Evolutionary conservation across 257 asterid species (phyloP).

Genomic region (Parsonsia alboflavescens): DNA sequence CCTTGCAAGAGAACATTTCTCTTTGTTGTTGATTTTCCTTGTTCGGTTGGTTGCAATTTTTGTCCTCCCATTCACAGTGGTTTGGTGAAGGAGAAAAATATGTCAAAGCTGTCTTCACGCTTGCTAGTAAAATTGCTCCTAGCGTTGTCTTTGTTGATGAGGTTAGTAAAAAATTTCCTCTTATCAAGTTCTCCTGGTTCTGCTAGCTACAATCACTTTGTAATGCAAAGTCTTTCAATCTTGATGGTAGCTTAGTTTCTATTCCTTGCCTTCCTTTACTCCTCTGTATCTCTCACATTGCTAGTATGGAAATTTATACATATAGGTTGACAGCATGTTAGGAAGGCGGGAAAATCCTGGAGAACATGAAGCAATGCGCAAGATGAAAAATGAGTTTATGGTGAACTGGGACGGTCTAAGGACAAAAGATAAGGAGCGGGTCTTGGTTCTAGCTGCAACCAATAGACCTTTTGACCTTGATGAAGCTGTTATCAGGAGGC

Average conservation of each 20-base stretch:
- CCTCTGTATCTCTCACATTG: not conserved
- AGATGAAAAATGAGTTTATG: constrained; percentile 95
- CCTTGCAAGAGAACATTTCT: not conserved
- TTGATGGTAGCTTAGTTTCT: constrained; percentile 4
- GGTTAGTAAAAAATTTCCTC: constrained; percentile 42
- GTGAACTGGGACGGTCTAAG: constrained; percentile 94
- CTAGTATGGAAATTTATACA: not conserved
- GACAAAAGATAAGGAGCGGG: constrained; percentile 90
- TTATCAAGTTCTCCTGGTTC: not conserved
- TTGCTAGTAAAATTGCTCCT: constrained; percentile 90
- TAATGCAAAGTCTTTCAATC: not conserved
- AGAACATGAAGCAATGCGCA: constrained; percentile 97
- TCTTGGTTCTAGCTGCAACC: constrained; percentile 88
- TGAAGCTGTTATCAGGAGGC: constrained; percentile 96
- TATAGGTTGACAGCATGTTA: constrained; percentile 89
- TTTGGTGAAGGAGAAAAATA: constrained; percentile 93
- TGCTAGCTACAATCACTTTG: not conserved
- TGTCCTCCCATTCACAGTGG: constrained; percentile 46
- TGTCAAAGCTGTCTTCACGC: constrained; percentile 79
- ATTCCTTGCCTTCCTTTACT: constrained; percentile 3
- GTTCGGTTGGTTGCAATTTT: not conserved
- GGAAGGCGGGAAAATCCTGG: constrained; percentile 97
- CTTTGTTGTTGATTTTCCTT: constrained; percentile 14
- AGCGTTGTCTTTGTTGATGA: constrained; percentile 82
- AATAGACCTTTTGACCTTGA: constrained; percentile 95